phyloP scores from a whole-genome alignment of 495 filamentous ascomycete genomes.

The Xylaria cubensis region DNA sequence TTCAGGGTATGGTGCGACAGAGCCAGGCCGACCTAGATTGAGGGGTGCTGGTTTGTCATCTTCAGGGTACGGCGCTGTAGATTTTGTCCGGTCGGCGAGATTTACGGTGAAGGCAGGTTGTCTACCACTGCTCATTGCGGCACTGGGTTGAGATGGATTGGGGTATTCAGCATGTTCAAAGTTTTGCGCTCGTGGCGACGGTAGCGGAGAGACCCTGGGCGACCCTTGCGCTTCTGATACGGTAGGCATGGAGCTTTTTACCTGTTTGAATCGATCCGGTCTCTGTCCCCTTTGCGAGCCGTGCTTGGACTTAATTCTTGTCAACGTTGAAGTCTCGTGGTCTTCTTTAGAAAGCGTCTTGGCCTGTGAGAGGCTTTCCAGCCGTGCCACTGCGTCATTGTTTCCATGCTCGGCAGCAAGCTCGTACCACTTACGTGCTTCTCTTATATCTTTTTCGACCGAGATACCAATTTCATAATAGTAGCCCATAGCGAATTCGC shows the following conservation, averaged over 20 bases:
- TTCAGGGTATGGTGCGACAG: conserved; percentile 60
- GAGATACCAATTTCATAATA: conserved; percentile 96
- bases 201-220: conserved; percentile 38
- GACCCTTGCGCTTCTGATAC: conserved; percentile 48
- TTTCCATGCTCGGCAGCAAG: conserved; percentile 91
- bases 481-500: conserved; percentile 96
- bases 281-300: conserved; percentile 80
- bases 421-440: conserved; percentile 89
- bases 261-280: conserved; percentile 66
- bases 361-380: conserved; percentile 85
- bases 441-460: conserved; percentile 77
- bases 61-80: conserved; percentile 71
- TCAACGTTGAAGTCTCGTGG: conserved; percentile 89
- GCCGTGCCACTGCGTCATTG: conserved; percentile 79
- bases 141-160: conserved; percentile 57
- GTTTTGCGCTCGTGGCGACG: conserved; percentile 47
- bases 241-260: conserved; percentile 57
- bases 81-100: conserved; percentile 52
- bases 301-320: conserved; percentile 89
- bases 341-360: conserved; percentile 88
- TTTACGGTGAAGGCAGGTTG: conserved; percentile 56
- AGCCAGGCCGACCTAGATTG: conserved; percentile 41
- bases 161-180: conserved; percentile 65
- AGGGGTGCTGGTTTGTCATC: conserved; percentile 58
- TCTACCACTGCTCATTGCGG: conserved; percentile 52